A percentile compares a stretch with the other conserved stretches of the same genome.
Evolutionary conservation across 2,329 filamentous ascomycete genomes (phyloP).

Genomic region (Ceratocystis variospora): DNA sequence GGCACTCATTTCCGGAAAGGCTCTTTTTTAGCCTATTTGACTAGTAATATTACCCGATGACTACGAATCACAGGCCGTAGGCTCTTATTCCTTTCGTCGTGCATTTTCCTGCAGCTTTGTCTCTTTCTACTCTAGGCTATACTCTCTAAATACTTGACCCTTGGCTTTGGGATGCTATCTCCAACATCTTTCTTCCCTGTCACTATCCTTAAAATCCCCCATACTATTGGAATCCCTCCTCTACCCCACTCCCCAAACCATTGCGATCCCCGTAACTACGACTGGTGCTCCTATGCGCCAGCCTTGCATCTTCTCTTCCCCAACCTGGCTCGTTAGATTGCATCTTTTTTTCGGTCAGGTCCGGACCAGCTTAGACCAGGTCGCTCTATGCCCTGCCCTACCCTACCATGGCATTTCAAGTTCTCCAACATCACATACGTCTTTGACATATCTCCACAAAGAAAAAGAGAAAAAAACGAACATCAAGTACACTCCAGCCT

Average conservation of each 20-base stretch:
- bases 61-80: neutral
- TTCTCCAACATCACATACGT: neutral
- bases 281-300: neutral
- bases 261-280: neutral
- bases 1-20: conserved; percentile 5
- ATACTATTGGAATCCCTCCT: neutral
- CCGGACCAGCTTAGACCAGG: neutral
- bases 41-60: neutral
- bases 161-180: neutral
- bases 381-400: neutral
- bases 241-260: neutral
- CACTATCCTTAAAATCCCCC: neutral
- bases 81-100: neutral
- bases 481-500: neutral
- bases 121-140: neutral
- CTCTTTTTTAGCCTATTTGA: neutral
- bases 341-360: neutral
- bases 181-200: neutral
- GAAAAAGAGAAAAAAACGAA: neutral
- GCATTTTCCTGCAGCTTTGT: neutral
- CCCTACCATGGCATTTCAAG: neutral
- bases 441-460: neutral
- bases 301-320: neutral
- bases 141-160: neutral
- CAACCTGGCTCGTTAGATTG: neutral